A percentile compares a stretch with the other conserved stretches of the same genome.
Conservation (phyloP, 805 yeast genomes). For the Lipomyces mesembrius region DNA sequence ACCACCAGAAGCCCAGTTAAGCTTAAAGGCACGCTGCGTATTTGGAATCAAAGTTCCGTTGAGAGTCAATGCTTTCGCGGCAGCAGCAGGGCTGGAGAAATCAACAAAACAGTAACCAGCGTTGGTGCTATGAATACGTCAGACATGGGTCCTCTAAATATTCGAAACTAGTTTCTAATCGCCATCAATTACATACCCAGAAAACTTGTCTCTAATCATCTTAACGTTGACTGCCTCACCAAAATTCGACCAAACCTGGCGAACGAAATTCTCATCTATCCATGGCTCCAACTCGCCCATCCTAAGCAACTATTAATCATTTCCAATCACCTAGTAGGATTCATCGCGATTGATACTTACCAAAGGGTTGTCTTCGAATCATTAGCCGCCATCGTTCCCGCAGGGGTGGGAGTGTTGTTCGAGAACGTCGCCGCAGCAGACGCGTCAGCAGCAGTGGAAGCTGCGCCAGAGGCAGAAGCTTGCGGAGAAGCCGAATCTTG, state of each 20-base stretch:
- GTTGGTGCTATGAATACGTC: constrained; percentile 45
- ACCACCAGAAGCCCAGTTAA: constrained; percentile 81
- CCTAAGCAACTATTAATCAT: constrained; percentile 23
- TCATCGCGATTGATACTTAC: constrained; percentile 29
- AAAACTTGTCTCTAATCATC: constrained; percentile 67
- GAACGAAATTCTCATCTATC: constrained; percentile 75
- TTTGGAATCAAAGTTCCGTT: constrained; percentile 75
- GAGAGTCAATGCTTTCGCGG: constrained; percentile 61
- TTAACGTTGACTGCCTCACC: constrained; percentile 72
- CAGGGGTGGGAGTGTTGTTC: constrained; percentile 29
- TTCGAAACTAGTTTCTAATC: too few species aligned
- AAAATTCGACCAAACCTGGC: constrained; percentile 68
- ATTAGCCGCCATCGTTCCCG: constrained; percentile 22
- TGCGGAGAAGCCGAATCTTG: constrained; percentile 36
- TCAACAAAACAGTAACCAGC: constrained; percentile 85
- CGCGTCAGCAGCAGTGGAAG: constrained; percentile 23
- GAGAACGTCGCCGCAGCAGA: constrained; percentile 33
- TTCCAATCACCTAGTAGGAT: background rate
- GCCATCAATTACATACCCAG: constrained; percentile 39
- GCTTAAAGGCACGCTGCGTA: constrained; percentile 60
- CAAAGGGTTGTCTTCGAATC: constrained; percentile 46
- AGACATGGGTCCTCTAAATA: background rate
- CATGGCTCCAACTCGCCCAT: constrained; percentile 88
- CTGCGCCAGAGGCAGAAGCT: constrained; percentile 24
- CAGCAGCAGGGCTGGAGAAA: constrained; percentile 63